phyloP scores from a whole-genome alignment of 495 filamentous ascomycete species.

The Massariosphaeria phaeospora region DNA sequence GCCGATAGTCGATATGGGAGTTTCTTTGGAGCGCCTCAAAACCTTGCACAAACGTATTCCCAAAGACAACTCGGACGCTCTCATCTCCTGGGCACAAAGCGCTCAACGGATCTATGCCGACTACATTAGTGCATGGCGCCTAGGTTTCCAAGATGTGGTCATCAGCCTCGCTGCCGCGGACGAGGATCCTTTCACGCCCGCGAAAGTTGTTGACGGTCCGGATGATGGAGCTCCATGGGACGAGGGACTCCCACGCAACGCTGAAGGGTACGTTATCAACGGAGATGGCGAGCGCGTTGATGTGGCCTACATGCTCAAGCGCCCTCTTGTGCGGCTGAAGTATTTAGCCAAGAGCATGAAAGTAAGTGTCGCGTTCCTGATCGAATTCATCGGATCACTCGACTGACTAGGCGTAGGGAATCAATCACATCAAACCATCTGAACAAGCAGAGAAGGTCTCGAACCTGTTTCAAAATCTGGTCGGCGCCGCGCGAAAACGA shows the following conservation, averaged over 20 bases:
- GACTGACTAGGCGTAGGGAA: slow-evolving; percentile 41
- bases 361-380: slow-evolving; percentile 40
- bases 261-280: slow-evolving; percentile 71
- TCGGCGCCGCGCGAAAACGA: slow-evolving; percentile 69
- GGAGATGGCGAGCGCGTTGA: slow-evolving; percentile 84
- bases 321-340: slow-evolving; percentile 83
- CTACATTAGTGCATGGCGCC: slow-evolving; percentile 84
- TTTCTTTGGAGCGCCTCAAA: slow-evolving; percentile 79
- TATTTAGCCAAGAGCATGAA: slow-evolving; percentile 80
- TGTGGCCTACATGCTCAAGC: slow-evolving; percentile 86
- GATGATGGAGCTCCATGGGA: slow-evolving; percentile 54
- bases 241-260: slow-evolving; percentile 67
- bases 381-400: neutral
- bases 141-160: slow-evolving; percentile 93
- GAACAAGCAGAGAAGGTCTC: slow-evolving; percentile 54
- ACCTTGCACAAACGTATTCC: slow-evolving; percentile 74
- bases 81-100: slow-evolving; percentile 75
- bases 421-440: slow-evolving; percentile 51
- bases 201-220: slow-evolving; percentile 40
- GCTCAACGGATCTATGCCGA: slow-evolving; percentile 75
- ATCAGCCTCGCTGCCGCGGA: slow-evolving; percentile 79
- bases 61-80: slow-evolving; percentile 57
- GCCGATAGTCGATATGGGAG: slow-evolving; percentile 91
- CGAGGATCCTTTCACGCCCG: slow-evolving; percentile 40
- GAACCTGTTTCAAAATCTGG: slow-evolving; percentile 61